phyloP scores from a whole-genome alignment of 208 protist species.

The Crithidia expoeki region DNA sequence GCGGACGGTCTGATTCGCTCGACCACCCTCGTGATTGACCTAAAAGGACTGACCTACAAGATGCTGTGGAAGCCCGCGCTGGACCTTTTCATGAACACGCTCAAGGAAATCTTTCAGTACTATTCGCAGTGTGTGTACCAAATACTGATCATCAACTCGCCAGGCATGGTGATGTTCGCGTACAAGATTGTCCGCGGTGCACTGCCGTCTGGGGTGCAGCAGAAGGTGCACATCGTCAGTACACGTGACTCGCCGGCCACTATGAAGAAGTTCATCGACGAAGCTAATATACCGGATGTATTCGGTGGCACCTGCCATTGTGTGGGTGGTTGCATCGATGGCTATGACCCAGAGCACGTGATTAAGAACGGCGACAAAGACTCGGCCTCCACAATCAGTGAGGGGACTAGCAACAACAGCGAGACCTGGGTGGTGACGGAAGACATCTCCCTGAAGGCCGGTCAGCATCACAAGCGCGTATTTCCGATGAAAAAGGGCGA shows the following conservation, averaged over 20 bases:
- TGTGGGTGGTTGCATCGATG: slow-evolving; percentile 40
- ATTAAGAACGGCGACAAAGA: slow-evolving; percentile 1
- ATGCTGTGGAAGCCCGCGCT: slow-evolving; percentile 71
- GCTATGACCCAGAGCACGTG: slow-evolving; percentile 14
- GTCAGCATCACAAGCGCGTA: slow-evolving; percentile 33
- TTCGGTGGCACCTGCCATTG: slow-evolving; percentile 65
- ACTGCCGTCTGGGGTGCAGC: slow-evolving; percentile 33
- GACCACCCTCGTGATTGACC: slow-evolving; percentile 54
- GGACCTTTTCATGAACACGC: slow-evolving; percentile 45
- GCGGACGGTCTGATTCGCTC: slow-evolving; percentile 35
- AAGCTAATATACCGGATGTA: slow-evolving; percentile 40
- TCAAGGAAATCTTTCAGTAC: slow-evolving; percentile 40
- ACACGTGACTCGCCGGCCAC: slow-evolving; percentile 41
- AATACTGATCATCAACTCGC: slow-evolving; percentile 61
- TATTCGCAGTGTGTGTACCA: slow-evolving; percentile 58
- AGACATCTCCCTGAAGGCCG: slow-evolving; percentile 43
- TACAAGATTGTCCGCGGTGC: slow-evolving; percentile 62
- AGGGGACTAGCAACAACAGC: slow-evolving; percentile 7
- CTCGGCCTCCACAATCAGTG: not conserved
- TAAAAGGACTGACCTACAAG: slow-evolving; percentile 52
- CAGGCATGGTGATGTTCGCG: slow-evolving; percentile 57
- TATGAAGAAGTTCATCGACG: slow-evolving; percentile 46
- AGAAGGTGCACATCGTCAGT: slow-evolving; percentile 51
- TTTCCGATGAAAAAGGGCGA: slow-evolving; percentile 39
- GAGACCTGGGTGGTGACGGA: slow-evolving; percentile 41